A percentile compares a stretch with the other conserved stretches of the same genome.
Conservation (phyloP, 108 stramenopile species). For the Parmales sp. region DNA sequence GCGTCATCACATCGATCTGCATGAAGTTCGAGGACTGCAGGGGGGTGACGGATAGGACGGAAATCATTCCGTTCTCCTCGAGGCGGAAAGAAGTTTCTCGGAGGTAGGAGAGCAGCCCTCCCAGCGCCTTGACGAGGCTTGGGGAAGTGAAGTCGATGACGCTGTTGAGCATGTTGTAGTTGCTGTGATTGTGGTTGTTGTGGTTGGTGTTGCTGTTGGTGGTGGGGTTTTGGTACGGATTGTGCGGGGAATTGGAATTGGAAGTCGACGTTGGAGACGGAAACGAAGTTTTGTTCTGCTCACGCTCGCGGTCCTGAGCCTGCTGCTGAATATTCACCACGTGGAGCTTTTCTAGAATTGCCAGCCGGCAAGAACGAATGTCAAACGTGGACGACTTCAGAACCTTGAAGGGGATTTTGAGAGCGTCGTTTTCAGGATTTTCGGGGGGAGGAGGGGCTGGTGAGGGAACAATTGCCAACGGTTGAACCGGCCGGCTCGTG, state of each 20-base stretch:
- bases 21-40: constrained; percentile 45
- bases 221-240: background rate
- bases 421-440: background rate
- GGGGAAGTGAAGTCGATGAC: constrained; percentile 69
- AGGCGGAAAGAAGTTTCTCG: constrained; percentile 56
- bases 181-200: constrained; percentile 13
- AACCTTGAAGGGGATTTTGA: constrained; percentile 55
- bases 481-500: background rate
- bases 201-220: background rate
- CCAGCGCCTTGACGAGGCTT: constrained; percentile 55
- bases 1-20: constrained; percentile 42
- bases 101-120: constrained; percentile 58
- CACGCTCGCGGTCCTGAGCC: background rate
- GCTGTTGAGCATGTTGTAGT: constrained; percentile 58
- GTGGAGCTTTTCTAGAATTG: constrained; percentile 61
- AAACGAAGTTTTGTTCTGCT: constrained; percentile 13
- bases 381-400: constrained; percentile 63
- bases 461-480: background rate
- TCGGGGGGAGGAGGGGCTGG: background rate
- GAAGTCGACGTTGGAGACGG: background rate
- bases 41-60: constrained; percentile 46
- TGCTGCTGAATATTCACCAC: constrained; percentile 26
- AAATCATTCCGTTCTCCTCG: constrained; percentile 50
- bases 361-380: constrained; percentile 40
- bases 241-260: background rate